Percentiles rank a stretch among this genome's conserved stretches.
These are phyloP conservation scores for Wallacemonas collosoma DNA, from an alignment of 208 protist species.

Conservation along the genomic window DNA sequence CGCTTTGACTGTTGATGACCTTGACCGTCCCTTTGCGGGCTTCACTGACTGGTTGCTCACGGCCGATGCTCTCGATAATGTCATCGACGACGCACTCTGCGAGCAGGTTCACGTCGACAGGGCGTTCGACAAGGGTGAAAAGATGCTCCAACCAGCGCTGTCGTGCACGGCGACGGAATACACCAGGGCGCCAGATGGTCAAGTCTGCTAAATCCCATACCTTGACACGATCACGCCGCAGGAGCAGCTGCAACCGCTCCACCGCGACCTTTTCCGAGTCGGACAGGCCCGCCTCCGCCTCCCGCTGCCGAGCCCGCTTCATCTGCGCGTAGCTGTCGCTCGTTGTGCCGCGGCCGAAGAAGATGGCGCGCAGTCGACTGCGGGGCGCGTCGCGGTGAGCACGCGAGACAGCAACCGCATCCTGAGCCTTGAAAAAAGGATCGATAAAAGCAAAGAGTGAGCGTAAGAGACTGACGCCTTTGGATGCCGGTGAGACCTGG, in stretches of 20 bases:
- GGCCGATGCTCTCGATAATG: conserved; percentile 37
- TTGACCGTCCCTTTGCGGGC: conserved; percentile 30
- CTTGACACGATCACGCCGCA: conserved; percentile 59
- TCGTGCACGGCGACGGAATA: conserved; percentile 26
- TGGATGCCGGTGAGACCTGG: conserved; percentile 2
- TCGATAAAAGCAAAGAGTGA: conserved; percentile 4
- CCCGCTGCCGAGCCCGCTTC: background rate
- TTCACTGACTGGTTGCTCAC: background rate
- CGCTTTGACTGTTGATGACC: conserved; percentile 45
- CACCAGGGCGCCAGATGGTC: conserved; percentile 63
- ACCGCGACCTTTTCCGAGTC: conserved; percentile 31
- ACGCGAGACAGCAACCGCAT: background rate
- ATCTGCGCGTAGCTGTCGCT: background rate
- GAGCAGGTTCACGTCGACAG: conserved; percentile 38
- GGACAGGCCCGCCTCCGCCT: conserved; percentile 7
- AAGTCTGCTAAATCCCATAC: conserved; percentile 54
- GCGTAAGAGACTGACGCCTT: background rate
- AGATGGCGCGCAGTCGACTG: conserved; percentile 1
- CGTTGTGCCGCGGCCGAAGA: conserved; percentile 16
- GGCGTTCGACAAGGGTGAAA: conserved; percentile 32
- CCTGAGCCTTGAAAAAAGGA: background rate
- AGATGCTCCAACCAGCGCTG: conserved; percentile 34
- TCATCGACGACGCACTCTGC: conserved; percentile 59
- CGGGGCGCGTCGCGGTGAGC: background rate
- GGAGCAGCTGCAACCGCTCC: conserved; percentile 47